phyloP scores from a whole-genome alignment of 73 alveolate genomes.

The Paramecium pentaurelia region DNA sequence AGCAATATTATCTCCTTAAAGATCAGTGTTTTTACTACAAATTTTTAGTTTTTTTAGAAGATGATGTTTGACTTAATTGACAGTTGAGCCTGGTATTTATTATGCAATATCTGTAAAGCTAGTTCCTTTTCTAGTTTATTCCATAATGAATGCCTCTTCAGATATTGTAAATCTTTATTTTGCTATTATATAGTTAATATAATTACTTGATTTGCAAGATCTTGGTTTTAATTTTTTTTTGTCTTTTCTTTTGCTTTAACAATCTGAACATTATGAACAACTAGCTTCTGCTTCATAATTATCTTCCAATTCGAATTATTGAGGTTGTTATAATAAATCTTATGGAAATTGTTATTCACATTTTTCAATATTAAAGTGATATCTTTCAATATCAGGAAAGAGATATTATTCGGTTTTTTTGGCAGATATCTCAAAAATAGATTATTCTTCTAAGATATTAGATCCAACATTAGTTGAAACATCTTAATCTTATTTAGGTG shows the following conservation, averaged over 20 bases:
- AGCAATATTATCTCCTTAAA: not conserved
- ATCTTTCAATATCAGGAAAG: not conserved
- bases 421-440: not conserved
- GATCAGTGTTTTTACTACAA: not conserved
- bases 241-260: not conserved
- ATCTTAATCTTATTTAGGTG: not conserved
- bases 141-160: not conserved
- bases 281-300: not conserved
- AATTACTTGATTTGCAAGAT: not conserved
- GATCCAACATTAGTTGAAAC: conserved; percentile 3
- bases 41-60: not conserved
- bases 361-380: not conserved
- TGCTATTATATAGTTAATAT: not conserved
- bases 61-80: not conserved
- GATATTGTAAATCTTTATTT: conserved; percentile 2
- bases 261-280: not conserved
- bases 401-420: not conserved
- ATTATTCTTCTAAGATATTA: not conserved
- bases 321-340: not conserved
- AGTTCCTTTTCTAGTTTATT: not conserved
- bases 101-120: not conserved
- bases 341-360: not conserved
- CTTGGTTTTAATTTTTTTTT: not conserved
- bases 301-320: not conserved
- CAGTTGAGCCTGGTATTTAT: conserved; percentile 23